A percentile compares a stretch with the other conserved stretches of the same genome.
Evolutionary conservation across 2,329 filamentous ascomycete genomes (phyloP).

Genomic region (Lomentospora prolificans): DNA sequence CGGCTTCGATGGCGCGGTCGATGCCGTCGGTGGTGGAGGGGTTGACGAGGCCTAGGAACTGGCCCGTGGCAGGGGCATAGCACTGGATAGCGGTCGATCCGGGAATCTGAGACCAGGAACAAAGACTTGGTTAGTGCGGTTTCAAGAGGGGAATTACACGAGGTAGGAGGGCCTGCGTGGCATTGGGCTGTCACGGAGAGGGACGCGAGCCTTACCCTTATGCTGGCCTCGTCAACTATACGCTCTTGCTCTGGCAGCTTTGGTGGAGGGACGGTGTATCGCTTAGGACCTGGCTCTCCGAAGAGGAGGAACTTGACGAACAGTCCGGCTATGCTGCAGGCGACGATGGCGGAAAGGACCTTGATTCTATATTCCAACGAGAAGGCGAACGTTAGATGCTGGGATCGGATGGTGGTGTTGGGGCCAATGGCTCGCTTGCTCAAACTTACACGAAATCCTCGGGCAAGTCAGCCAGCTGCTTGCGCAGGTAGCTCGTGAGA

Average conservation of each 20-base stretch:
- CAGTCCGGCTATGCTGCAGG: neutral
- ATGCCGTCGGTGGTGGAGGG: constrained; percentile 69
- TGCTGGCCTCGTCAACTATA: constrained; percentile 46
- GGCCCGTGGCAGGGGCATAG: constrained; percentile 82
- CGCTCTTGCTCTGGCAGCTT: constrained; percentile 47
- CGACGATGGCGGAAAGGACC: neutral
- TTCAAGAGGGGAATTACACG: constrained; percentile 6
- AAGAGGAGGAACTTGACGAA: constrained; percentile 13
- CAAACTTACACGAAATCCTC: constrained; percentile 1
- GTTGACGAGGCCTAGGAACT: constrained; percentile 68
- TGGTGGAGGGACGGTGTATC: constrained; percentile 54
- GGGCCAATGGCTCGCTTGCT: too few relatives aligned
- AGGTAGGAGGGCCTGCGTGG: neutral
- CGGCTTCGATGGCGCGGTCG: constrained; percentile 65
- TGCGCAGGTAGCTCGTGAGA: neutral
- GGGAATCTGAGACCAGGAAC: constrained; percentile 39
- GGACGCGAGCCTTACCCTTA: constrained; percentile 38
- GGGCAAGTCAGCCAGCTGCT: neutral
- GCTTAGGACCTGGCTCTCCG: constrained; percentile 32
- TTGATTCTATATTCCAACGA: neutral
- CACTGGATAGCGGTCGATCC: constrained; percentile 66
- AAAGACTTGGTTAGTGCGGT: constrained; percentile 7
- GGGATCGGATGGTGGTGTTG: neutral
- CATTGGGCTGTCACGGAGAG: neutral
- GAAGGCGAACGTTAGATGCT: neutral